A percentile compares a stretch with the other conserved stretches of the same genome.
phyloP scores from a whole-genome alignment of 2,329 filamentous ascomycete genomes.

The Endoconidiophora polonica region DNA sequence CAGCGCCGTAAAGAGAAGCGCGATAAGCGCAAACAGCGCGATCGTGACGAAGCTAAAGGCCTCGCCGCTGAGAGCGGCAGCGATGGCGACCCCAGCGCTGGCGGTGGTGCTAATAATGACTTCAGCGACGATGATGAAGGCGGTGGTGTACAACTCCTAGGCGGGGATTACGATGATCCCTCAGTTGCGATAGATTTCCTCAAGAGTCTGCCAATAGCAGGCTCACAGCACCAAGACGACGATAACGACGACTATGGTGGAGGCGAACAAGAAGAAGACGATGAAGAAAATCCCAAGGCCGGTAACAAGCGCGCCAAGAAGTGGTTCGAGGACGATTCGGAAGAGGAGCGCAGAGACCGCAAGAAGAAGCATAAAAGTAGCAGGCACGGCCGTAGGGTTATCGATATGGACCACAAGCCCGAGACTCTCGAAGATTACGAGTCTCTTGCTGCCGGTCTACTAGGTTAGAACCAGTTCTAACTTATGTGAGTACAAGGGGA shows the following conservation, averaged over 20 bases:
- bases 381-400: conserved; percentile 35
- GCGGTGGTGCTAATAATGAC: conserved; percentile 3
- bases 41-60: conserved; percentile 27
- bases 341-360: conserved; percentile 16
- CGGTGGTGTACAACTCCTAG: conserved; percentile 19
- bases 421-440: conserved; percentile 69
- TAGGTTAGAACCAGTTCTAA: conserved; percentile 27
- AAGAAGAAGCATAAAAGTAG: conserved; percentile 26
- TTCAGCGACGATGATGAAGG: conserved; percentile 2
- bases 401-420: conserved; percentile 49
- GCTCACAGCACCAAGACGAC: conserved; percentile 19
- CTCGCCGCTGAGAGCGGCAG: conserved; percentile 17
- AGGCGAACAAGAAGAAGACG: conserved; percentile 22
- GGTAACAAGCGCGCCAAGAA: conserved; percentile 53
- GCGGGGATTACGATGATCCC: conserved; percentile 25
- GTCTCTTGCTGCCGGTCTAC: conserved; percentile 54
- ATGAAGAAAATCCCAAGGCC: not conserved
- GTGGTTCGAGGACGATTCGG: conserved; percentile 53
- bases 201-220: conserved; percentile 37
- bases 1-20: conserved; percentile 63
- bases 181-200: conserved; percentile 41
- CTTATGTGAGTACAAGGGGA: not conserved
- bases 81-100: conserved; percentile 15
- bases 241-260: conserved; percentile 24
- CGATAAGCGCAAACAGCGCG: conserved; percentile 52